phyloP scores from a whole-genome alignment of 2,329 filamentous ascomycete genomes.

The Talaromyces sp. region DNA sequence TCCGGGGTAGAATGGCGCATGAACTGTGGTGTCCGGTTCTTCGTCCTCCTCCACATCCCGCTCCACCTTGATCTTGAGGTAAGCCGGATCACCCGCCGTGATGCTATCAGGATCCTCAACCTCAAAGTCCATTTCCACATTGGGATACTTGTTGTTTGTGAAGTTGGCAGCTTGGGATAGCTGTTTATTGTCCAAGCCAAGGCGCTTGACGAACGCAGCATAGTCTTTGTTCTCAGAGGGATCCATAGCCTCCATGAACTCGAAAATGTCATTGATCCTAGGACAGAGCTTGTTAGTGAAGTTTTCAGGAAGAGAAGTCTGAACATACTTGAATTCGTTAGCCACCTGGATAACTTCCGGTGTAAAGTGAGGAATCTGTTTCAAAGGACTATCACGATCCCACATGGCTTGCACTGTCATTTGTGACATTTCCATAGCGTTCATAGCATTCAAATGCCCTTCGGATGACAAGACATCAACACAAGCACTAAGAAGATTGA shows the following conservation, averaged over 20 bases:
- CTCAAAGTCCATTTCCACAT: conserved; percentile 86
- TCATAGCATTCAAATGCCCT: conserved; percentile 94
- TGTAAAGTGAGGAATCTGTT: conserved; percentile 95
- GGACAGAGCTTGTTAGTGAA: conserved; percentile 19
- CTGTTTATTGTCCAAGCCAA: conserved; percentile 77
- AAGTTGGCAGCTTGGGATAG: conserved; percentile 87
- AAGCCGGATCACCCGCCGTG: conserved; percentile 73
- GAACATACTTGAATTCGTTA: conserved; percentile 68
- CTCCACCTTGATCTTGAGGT: conserved; percentile 78
- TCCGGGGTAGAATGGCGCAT: conserved; percentile 88
- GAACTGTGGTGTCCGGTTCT: conserved; percentile 76
- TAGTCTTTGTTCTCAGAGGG: conserved; percentile 87
- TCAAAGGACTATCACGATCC: conserved; percentile 94
- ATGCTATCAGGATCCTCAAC: conserved; percentile 78
- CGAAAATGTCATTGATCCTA: conserved; percentile 88
- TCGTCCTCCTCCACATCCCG: conserved; percentile 70
- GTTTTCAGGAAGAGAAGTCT: conserved; percentile 25
- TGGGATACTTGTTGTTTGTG: conserved; percentile 94
- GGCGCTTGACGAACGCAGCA: conserved; percentile 68
- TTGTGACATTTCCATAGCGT: conserved; percentile 97
- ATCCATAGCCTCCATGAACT: conserved; percentile 99
- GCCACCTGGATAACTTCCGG: conserved; percentile 78
- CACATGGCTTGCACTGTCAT: conserved; percentile 99
- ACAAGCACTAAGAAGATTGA: conserved; percentile 83
- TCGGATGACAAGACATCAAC: conserved; percentile 96